Evolutionary conservation across 2,329 filamentous ascomycete species (phyloP).

Genomic region (Bisporella sp.): DNA sequence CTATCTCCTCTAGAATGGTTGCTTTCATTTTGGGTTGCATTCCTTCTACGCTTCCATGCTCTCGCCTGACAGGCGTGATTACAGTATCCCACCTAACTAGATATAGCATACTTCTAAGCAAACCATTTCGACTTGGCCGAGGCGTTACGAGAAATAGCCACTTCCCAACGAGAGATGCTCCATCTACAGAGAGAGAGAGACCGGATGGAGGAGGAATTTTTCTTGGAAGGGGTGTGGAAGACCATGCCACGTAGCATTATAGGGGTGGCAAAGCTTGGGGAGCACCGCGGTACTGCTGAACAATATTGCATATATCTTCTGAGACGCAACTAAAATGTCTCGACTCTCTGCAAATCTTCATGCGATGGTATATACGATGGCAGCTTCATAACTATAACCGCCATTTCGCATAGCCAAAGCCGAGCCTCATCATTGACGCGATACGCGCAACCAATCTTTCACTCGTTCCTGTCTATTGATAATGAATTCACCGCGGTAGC

Average conservation of each 20-base stretch:
- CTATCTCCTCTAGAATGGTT: no score
- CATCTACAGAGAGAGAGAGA: slow-evolving; percentile 12
- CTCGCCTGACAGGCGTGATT: no score
- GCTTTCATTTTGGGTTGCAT: no score
- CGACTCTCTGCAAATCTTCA: slow-evolving; percentile 10
- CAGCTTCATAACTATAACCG: slow-evolving; percentile 6
- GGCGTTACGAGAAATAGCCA: slow-evolving; percentile 39
- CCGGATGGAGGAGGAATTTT: slow-evolving; percentile 4
- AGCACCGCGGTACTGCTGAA: slow-evolving; percentile 1
- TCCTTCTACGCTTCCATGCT: no score
- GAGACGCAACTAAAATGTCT: slow-evolving; percentile 8
- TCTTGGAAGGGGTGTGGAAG: slow-evolving; percentile 13
- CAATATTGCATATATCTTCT: slow-evolving; percentile 8
- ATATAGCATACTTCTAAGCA: slow-evolving; percentile 31
- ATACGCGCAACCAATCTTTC: no score
- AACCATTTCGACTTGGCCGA: slow-evolving; percentile 36
- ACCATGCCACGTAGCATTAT: slow-evolving; percentile 7
- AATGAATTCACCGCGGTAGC: no score
- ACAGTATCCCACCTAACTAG: no score
- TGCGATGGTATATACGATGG: slow-evolving; percentile 13
- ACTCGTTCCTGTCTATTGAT: no score
- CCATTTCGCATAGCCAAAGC: slow-evolving; percentile 6
- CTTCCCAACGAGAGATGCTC: slow-evolving; percentile 36
- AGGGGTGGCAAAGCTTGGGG: slow-evolving; percentile 18
- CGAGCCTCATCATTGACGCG: not conserved